Evolutionary conservation across 495 filamentous ascomycete species (phyloP), one percentile per base, ranked within the genome.

Genomic region (Aspergillus steynii): DNA sequence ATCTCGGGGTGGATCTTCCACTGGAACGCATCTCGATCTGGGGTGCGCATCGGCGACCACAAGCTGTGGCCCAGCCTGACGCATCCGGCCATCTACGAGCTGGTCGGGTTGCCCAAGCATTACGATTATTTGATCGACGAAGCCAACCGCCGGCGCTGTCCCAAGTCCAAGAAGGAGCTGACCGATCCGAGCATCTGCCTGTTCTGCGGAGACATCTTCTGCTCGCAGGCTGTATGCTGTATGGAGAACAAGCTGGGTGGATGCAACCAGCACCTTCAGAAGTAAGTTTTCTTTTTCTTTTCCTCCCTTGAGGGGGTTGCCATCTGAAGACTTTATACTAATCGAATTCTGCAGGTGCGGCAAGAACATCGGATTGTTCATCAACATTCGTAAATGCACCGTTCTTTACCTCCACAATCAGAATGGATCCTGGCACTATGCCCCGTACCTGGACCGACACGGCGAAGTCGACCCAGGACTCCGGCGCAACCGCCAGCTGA

Each of bases 181-280:
- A 87, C 85, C 9, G 96, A 99, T 71, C 92, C 95, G 1, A 88
- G 84, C 61, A 84, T 99, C 49, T 99, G 95, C 68, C 83, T 99
- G 14, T 95, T 97, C 78, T 99, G 95, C 67, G 95, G 94, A 5
- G 93, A 93, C 8, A 89, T 99, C 34, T 93, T 97, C 73, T 99
- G 95, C 77, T 90, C 90, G 20, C 95, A 99, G 76, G 90, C 89
- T 29, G 87, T 92, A 29, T 99, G 95, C 75, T 99, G 95, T 71
- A 84, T 87, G 69, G 87, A 85, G 62, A 82, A 85, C 53, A 80
- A 85, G 60, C 79, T 88, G 61, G 95, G 96, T 53, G 96, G 95
- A 15, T 94, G 90, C 63, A 91, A 92, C 74, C 90, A 93, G 75
- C 95, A 98, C 73, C 83, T 96, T 80, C 69, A 80, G 59, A 94